These are phyloP conservation scores for Trichoderma asperelloides DNA, from an alignment of 495 filamentous ascomycete genomes.

Conservation along the genomic window DNA sequence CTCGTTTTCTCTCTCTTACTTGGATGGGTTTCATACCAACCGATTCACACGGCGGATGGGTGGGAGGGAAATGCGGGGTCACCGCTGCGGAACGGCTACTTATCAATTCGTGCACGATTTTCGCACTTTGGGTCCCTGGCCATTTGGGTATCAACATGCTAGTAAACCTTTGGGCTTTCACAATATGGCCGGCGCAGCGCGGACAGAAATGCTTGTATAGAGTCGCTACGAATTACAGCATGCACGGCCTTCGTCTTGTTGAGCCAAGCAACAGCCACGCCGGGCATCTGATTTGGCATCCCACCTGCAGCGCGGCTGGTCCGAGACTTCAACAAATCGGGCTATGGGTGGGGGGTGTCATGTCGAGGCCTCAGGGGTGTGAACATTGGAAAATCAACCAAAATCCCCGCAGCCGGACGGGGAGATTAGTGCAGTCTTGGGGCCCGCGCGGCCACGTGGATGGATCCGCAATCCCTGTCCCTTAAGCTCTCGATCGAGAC, in stretches of 20 bases:
- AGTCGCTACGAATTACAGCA: no score
- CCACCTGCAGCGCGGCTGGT: background rate
- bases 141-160: no score
- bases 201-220: no score
- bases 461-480: conserved; percentile 7
- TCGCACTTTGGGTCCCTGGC: no score
- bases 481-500: background rate
- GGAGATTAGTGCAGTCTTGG: conserved; percentile 32
- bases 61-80: background rate
- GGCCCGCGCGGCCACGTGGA: conserved; percentile 36
- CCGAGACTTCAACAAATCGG: background rate
- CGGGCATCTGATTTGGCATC: background rate
- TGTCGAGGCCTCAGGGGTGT: background rate
- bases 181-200: no score
- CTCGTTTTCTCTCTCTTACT: background rate
- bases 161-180: no score
- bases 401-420: conserved; percentile 12
- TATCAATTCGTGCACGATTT: background rate
- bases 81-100: background rate
- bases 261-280: no score
- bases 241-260: no score
- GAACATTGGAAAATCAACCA: background rate
- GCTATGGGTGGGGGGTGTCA: background rate
- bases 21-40: background rate
- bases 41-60: background rate